Percentiles rank a stretch among this genome's conserved stretches.
phyloP scores from a whole-genome alignment of 148 eudicot species.

The Camellia lanceoleosa region DNA sequence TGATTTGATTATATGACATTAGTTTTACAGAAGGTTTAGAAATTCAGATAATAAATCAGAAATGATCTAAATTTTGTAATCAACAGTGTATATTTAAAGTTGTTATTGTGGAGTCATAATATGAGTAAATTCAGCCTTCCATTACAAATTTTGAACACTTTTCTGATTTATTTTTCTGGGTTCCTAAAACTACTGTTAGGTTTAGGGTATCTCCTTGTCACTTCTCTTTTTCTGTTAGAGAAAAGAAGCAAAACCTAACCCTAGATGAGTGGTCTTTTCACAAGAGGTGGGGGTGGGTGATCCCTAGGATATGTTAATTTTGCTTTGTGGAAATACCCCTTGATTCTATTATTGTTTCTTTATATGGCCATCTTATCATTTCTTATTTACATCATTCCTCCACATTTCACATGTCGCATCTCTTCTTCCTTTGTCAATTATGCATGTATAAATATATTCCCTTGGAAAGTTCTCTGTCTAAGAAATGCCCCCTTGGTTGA shows the following conservation, averaged over 20 bases:
- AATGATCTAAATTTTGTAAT: too few species aligned
- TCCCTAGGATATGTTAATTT: constrained; percentile 4
- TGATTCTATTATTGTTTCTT: constrained; percentile 5
- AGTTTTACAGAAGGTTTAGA: background rate
- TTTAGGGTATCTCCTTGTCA: background rate
- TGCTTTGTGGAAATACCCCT: constrained; percentile 5
- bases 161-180: too few species aligned
- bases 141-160: too few species aligned
- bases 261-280: background rate
- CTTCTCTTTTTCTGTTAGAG: background rate
- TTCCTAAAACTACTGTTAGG: too few species aligned
- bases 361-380: background rate
- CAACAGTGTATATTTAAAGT: too few species aligned
- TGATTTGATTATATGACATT: constrained; percentile 1
- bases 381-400: background rate
- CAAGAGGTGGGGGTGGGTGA: background rate
- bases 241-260: background rate
- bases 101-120: too few species aligned
- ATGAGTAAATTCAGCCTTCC: too few species aligned
- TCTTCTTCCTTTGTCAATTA: constrained; percentile 2
- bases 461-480: too few species aligned
- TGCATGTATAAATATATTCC: background rate
- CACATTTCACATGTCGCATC: background rate
- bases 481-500: too few species aligned
- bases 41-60: too few species aligned